Base-by-base conservation (phyloP, 2,329 filamentous ascomycete species). In the Exutisphaerella laricina region DNA sequence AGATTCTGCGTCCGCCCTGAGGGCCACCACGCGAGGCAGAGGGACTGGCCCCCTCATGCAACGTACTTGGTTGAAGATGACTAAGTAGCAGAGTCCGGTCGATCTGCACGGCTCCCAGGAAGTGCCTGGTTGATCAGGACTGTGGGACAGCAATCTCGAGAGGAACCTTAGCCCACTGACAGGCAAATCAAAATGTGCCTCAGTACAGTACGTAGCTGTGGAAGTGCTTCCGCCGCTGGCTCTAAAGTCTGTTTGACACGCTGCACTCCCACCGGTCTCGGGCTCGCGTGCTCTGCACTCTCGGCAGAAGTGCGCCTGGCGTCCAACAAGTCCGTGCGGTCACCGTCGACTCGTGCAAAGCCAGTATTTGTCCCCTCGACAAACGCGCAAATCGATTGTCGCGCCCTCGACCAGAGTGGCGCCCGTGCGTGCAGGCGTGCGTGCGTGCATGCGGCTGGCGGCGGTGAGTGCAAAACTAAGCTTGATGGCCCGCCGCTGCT, bases 161-260 rank as follows among this genome's bases (percentile, higher is more conserved):
- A 36, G 43, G 38, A 49, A 49, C 49, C 46, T 51, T 49, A 51
- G 41, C 17, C 23, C 43, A 25, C 49, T 51, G 49, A 51, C 46
- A 51, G 46, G n/a, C n/a, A n/a, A n/a, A n/a, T n/a, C n/a, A n/a
- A n/a, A n/a, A n/a, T n/a, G n/a, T n/a, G n/a, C n/a, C n/a, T n/a
- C n/a, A n/a, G n/a, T n/a, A n/a, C n/a, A n/a, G n/a, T n/a, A n/a
- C n/a, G n/a, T 20, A 10, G 26, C 28, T 40, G 17, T 6, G 28
- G 23, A 13, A 21, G 32, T 30, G 37, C n/a, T 17, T 20, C 25
- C 13, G 13, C 26, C 26, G 31, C 20, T n/a, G 17, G 26, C 17
- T 17, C 13, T 13, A 29, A 17, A 12, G 23, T 26, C 12, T 6
- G 6, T 26, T 26, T 14, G 38, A 32, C 38, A 39, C 28, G 22